Base-by-base conservation (phyloP, 2,329 filamentous ascomycete species). In the Nigrospora osmanthi region DNA sequence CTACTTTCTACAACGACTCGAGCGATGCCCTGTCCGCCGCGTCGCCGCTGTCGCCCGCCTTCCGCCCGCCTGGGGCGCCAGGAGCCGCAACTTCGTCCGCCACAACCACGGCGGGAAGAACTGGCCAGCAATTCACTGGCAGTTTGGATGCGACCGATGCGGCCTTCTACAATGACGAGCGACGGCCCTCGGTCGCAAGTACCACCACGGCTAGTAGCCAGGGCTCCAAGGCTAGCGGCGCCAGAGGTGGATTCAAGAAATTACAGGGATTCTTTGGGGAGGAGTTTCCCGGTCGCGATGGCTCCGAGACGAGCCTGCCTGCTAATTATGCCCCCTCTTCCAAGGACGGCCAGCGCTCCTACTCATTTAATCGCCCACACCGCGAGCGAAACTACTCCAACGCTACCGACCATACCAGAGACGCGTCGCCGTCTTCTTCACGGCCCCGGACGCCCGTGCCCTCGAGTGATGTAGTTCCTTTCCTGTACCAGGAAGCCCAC, bases 381-480 rank as follows among this genome's bases (percentile, higher is more conserved):
- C 78, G 89, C 51, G 83, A 87, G 59, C 81, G 89, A 57, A 90
- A 91, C 63, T 85, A 88, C 63, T 96, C 90, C 43, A 81, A 80
- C 64, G 80, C 79, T 43, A 83, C 81, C 44, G 81, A 93, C 58
- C 78, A 84, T 55, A 83, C 83, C 52, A 73, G 83, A 49, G 84
- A 90, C 51, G 76, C 75, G 38, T 94, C 90, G 43, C 89, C 89
- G 35, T 77, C 79, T 43, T 81, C 80, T 31, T 89, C 86, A 28
- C 77, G 88, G 53, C 88, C 90, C 40, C 78, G 85, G 55, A 95
- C 88, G n/a, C 89, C 90, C 12, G 75, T 89, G 42, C 87, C 87
- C 36, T 88, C 87, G 12, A 93, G 88, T 58, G 91, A 97, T 66
- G 89, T 98, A 47, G 93, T 95, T 35, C 93, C 93, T n/a, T 98